Conservation (phyloP, 768 basidiomycete species). For the Naganishia vaughanmartiniae region DNA sequence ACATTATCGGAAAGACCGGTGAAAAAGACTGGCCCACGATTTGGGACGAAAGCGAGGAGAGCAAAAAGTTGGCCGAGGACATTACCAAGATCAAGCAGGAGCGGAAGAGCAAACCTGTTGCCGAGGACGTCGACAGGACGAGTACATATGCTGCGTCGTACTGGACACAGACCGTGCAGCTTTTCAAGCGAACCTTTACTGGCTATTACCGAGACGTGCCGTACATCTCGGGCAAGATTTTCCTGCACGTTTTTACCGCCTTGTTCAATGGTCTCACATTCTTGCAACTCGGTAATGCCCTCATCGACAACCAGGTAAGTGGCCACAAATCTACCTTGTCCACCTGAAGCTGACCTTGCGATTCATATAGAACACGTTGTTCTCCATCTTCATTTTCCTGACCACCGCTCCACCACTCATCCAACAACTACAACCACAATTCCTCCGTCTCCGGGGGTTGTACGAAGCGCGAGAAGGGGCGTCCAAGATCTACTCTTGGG, state of each 20-base stretch:
- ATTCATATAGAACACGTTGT: neutral
- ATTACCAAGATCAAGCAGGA: conserved; percentile 56
- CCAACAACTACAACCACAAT: conserved; percentile 33
- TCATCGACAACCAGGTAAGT: conserved; percentile 18
- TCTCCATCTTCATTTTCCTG: conserved; percentile 23
- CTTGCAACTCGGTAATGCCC: conserved; percentile 5
- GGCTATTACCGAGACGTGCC: conserved; percentile 17
- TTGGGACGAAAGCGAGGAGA: conserved; percentile 70
- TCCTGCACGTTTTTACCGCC: conserved; percentile 34
- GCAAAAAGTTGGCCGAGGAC: conserved; percentile 49
- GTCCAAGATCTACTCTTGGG: conserved; percentile 35
- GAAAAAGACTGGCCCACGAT: conserved; percentile 77
- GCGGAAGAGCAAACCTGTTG: conserved; percentile 53
- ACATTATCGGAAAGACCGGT: conserved; percentile 3
- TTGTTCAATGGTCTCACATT: conserved; percentile 26
- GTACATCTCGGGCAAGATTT: conserved; percentile 20
- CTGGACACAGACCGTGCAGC: conserved; percentile 5
- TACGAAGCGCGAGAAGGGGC: conserved; percentile 40
- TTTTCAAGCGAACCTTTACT: conserved; percentile 15
- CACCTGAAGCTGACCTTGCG: neutral
- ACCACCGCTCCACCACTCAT: conserved; percentile 14
- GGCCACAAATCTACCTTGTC: neutral
- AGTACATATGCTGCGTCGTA: conserved; percentile 16
- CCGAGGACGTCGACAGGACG: conserved; percentile 32
- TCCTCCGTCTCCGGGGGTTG: conserved; percentile 34